These are phyloP conservation scores for Myriosclerotinia duriaeana DNA, from an alignment of 2,329 filamentous ascomycete species.

Conservation along the genomic window DNA sequence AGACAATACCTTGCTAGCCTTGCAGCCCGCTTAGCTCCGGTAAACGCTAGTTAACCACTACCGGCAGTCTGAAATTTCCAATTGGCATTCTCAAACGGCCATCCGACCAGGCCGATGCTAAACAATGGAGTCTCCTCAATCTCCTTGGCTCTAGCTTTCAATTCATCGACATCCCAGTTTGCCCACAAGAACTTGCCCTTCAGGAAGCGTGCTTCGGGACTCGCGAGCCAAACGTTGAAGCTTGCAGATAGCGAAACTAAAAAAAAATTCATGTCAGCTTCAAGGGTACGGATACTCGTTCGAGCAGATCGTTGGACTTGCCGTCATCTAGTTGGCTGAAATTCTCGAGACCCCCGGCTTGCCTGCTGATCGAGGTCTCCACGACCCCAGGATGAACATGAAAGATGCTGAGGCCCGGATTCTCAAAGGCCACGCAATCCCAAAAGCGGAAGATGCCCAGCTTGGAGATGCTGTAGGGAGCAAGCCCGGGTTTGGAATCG, in stretches of 20 bases:
- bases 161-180: slow-evolving; percentile 53
- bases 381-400: slow-evolving; percentile 42
- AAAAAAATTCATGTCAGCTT: slow-evolving; percentile 30
- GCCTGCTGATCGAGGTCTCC: slow-evolving; percentile 38
- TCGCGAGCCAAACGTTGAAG: slow-evolving; percentile 35
- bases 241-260: slow-evolving; percentile 33
- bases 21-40: background rate
- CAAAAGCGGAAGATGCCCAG: background rate
- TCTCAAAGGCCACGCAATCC: slow-evolving; percentile 21
- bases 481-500: background rate
- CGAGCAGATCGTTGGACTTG: slow-evolving; percentile 29
- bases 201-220: slow-evolving; percentile 48
- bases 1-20: background rate
- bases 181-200: slow-evolving; percentile 49
- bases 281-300: slow-evolving; percentile 18
- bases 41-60: background rate
- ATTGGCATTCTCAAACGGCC: slow-evolving; percentile 23
- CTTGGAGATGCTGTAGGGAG: background rate
- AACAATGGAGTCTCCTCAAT: slow-evolving; percentile 23
- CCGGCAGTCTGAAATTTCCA: background rate
- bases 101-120: slow-evolving; percentile 30
- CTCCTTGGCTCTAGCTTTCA: slow-evolving; percentile 44
- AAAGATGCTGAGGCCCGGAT: slow-evolving; percentile 39
- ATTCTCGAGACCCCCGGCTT: slow-evolving; percentile 32
- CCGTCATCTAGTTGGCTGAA: slow-evolving; percentile 38